These are phyloP conservation scores for Jamesozyma rosinii DNA, from an alignment of 805 yeast species.

Conservation along the genomic window DNA sequence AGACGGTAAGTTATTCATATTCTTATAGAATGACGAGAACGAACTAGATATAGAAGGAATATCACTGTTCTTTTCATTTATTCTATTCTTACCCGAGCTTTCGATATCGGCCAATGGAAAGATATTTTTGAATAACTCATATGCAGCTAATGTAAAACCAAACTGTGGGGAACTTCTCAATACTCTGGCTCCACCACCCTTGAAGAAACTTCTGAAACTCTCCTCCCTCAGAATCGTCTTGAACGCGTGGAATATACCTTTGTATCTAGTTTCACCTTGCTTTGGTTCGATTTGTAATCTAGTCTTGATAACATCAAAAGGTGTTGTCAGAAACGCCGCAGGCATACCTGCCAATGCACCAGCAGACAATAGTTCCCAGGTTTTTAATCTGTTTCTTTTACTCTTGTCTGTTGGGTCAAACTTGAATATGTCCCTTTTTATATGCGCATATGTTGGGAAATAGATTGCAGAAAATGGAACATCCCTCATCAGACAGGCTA, in stretches of 20 bases:
- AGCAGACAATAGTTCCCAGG: slow-evolving; percentile 75
- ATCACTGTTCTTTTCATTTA: slow-evolving; percentile 10
- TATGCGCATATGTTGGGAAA: slow-evolving; percentile 93
- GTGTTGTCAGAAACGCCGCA: slow-evolving; percentile 92
- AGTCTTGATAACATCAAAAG: slow-evolving; percentile 93
- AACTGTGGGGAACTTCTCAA: slow-evolving; percentile 94
- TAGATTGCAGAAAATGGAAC: slow-evolving; percentile 95
- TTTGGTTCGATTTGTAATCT: slow-evolving; percentile 81
- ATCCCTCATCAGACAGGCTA: slow-evolving; percentile 87
- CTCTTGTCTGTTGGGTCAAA: slow-evolving; percentile 66
- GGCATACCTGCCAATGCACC: slow-evolving; percentile 98
- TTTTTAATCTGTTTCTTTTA: slow-evolving; percentile 50
- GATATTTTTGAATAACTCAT: slow-evolving; percentile 67
- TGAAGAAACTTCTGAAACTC: slow-evolving; percentile 78
- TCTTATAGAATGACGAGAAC: slow-evolving; percentile 15
- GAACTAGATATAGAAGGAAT: slow-evolving; percentile 21
- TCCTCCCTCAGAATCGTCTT: slow-evolving; percentile 68
- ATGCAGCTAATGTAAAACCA: slow-evolving; percentile 95
- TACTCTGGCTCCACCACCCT: slow-evolving; percentile 93
- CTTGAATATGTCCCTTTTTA: slow-evolving; percentile 71
- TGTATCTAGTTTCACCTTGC: slow-evolving; percentile 66
- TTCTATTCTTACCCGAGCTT: neutral
- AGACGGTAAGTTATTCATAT: slow-evolving; percentile 2
- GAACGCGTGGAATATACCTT: slow-evolving; percentile 71
- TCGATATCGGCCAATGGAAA: slow-evolving; percentile 8